Evolutionary conservation across 2,329 filamentous ascomycete species (phyloP), one percentile per base, ranked within the genome.

Genomic region (Pestalotiopsis sp.): DNA sequence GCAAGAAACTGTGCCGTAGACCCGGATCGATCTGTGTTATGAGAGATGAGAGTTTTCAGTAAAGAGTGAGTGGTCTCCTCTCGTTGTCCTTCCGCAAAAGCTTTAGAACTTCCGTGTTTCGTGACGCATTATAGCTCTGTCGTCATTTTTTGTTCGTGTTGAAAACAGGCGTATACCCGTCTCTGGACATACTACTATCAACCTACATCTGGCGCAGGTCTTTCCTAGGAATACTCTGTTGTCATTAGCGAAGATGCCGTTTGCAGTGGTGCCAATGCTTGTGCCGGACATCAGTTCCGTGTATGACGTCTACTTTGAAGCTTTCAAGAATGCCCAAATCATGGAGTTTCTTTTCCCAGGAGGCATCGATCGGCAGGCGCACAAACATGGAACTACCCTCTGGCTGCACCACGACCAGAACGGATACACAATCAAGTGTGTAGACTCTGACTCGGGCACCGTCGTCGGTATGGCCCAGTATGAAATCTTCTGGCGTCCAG

Each of bases 401-500:
- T 62, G 66, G 38, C 71, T 65, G 68, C 67, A 57, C 24, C 24
- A 48, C 11, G 71, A 71, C 22, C 38, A 38, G 11, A 70, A 71
- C 40, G 64, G 57, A 4, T 73, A 75, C 58, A 71, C 70, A 20
- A 62, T 73, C 63, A 76, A 76, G 40, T 74, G 73, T 38, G 68
- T 75, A 4, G 71, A 75, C 44, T 68, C 72, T 1, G 70, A 70
- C 59, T 73, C 68, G 13, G 73, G 73, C n/a, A 55, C 68, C 4
- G 71, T 75, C 24, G 68, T 75, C 22, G 73, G 73, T 10, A 75
- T 74, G 72, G 73, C 73, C 7, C 69, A 62, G 24, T 76, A 71
- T 69, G 74, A 75, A 40, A 69, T 76, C n/a, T 74, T 72, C 64
- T 75, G 73, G 71, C 64, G 60, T 17, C 68, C 67, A 20, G 70